Evolutionary conservation across 1,139 yeast genomes (phyloP).

Genomic region (Wickerhamomyces sp.): DNA sequence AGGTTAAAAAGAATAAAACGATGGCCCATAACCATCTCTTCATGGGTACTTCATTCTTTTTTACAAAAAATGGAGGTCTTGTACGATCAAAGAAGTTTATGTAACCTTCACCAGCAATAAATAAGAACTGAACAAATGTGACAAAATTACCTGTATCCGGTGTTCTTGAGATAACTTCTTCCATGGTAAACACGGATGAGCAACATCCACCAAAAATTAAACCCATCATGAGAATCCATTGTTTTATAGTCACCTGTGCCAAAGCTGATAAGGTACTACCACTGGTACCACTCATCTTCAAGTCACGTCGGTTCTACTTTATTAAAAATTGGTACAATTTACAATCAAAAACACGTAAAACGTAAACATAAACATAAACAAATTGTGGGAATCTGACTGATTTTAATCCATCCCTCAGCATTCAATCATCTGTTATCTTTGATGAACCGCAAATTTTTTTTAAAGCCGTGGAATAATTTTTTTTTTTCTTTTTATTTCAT

Average conservation of each 20-base stretch:
- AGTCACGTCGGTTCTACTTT: no score
- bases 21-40: constrained; percentile 45
- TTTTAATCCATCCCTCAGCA: no score
- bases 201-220: constrained; percentile 74
- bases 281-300: no score
- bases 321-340: no score
- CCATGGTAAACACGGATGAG: constrained; percentile 60
- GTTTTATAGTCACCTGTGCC: constrained; percentile 18
- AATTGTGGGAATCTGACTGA: no score
- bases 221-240: constrained; percentile 23
- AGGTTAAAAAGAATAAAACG: constrained; percentile 44
- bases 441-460: no score
- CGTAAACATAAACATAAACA: no score
- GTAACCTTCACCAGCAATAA: constrained; percentile 44
- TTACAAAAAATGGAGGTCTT: constrained; percentile 23
- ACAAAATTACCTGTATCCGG: constrained; percentile 45
- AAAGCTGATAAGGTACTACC: constrained; percentile 11
- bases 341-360: no score
- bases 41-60: constrained; percentile 41
- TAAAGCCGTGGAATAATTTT: no score
- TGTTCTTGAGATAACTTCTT: constrained; percentile 38
- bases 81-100: constrained; percentile 30
- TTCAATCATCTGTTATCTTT: no score
- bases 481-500: no score
- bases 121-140: constrained; percentile 57